Evolutionary conservation across 306 rosid species (phyloP), one percentile per base, ranked within the genome.

Genomic region (Carpinus fangiana): DNA sequence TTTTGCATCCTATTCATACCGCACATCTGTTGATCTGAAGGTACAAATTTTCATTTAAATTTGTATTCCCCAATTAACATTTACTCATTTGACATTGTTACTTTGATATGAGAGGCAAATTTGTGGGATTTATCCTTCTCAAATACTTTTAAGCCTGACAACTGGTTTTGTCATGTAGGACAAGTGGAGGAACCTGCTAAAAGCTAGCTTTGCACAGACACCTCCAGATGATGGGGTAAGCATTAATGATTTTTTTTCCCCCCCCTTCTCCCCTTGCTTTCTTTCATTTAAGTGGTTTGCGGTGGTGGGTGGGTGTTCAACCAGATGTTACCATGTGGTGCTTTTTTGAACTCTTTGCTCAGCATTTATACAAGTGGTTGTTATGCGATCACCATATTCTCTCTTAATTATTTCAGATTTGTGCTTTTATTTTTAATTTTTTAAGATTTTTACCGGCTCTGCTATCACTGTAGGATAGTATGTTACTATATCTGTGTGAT

Each of bases 11-110:
- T 85, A 86, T 79, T 86, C 98, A 16, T 87, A 93, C 75, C 99
- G 99, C 53, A 95, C 99, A 64, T 95, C 99, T 76, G 99, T 95
- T 80, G 99, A 95, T 90, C 98, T 95, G 51, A 95, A 95, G 94
- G 99, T 87, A 76, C 46, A 45, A 80, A 60, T 80, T 74, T 59
- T 68, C 64, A 14, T 20, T 47, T 66, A 34, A 57, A 53, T 7
- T 73, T 52, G n/a, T 48, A 8, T n/a, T 7, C 38, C 34, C 4
- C n/a, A 65, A 9, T 76, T 46, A 17, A 41, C 28, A 38, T 11
- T 17, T 66, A 4, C 34, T 59, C 34, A 41, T 41, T 66, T 66
- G 50, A 66, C 7, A 38, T 66, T 38, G 71, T 18, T 38, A 66
- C 41, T 21, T 66, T 18, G 51, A 64, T 6, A 10, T 73, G 7